Conservation (phyloP, 1,284 basidiomycete genomes). For the Lignosus rhinocerotis region DNA sequence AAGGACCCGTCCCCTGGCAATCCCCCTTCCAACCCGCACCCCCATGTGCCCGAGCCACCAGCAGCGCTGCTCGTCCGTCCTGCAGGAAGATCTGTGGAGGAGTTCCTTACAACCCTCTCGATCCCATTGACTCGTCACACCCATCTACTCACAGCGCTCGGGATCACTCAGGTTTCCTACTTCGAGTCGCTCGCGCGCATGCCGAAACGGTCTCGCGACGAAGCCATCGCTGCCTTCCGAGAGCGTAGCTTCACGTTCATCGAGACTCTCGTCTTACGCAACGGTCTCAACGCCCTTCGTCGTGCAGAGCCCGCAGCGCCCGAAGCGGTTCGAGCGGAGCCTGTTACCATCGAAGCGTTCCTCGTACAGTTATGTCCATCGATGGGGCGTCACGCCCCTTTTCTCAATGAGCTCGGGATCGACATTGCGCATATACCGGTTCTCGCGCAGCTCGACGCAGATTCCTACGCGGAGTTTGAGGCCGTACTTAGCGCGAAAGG, state of each 20-base stretch:
- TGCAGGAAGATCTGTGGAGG: not conserved
- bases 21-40: not conserved
- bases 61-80: not conserved
- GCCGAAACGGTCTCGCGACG: not conserved
- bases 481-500: not conserved
- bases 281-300: conserved; percentile 3
- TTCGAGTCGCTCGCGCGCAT: not conserved
- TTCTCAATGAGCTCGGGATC: conserved; percentile 9
- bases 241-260: conserved; percentile 13
- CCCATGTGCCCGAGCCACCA: not conserved
- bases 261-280: conserved; percentile 13
- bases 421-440: conserved; percentile 9
- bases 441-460: conserved; percentile 8
- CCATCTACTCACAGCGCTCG: not conserved
- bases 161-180: not conserved
- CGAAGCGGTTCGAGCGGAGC: not conserved
- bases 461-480: conserved; percentile 12
- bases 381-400: not conserved
- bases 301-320: not conserved
- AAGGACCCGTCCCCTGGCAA: not conserved
- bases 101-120: not conserved
- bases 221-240: not conserved
- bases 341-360: conserved; percentile 2
- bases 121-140: not conserved
- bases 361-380: conserved; percentile 2